Conservation (phyloP, 2,329 filamentous ascomycete genomes). For the Grosmannia huntii region DNA sequence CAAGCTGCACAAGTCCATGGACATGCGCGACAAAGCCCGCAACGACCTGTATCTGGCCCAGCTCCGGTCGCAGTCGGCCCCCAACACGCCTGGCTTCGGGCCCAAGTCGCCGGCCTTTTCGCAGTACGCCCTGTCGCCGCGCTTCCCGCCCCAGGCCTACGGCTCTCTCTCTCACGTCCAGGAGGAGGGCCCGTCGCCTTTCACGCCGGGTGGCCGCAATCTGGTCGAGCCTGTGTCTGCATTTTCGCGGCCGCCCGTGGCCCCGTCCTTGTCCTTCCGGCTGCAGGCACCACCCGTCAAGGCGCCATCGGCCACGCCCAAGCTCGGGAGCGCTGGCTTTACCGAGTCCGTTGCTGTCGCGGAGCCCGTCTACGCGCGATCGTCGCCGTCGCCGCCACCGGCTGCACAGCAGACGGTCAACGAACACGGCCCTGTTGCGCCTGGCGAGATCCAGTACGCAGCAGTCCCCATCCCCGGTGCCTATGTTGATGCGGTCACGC, state of each 20-base stretch:
- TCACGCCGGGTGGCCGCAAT: constrained; percentile 38
- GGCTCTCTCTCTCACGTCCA: constrained; percentile 26
- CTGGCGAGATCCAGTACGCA: constrained; percentile 74
- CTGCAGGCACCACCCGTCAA: constrained; percentile 75
- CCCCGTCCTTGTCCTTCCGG: constrained; percentile 48
- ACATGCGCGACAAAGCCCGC: constrained; percentile 82
- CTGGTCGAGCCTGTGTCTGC: constrained; percentile 51
- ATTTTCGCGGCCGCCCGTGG: constrained; percentile 33
- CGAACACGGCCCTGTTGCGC: constrained; percentile 55
- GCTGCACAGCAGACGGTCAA: constrained; percentile 33
- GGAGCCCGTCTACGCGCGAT: constrained; percentile 9
- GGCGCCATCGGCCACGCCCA: constrained; percentile 66
- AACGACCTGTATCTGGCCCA: constrained; percentile 90
- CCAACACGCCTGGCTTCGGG: constrained; percentile 84
- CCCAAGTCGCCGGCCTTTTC: constrained; percentile 50
- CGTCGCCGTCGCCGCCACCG: constrained; percentile 9
- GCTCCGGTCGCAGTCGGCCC: constrained; percentile 72
- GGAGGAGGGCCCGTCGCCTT: constrained; percentile 26
- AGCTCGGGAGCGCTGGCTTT: constrained; percentile 50
- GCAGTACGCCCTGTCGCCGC: constrained; percentile 44
- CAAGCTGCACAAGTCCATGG: constrained; percentile 92
- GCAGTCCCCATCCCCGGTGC: constrained; percentile 80
- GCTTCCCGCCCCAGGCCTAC: constrained; percentile 46
- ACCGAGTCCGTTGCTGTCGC: constrained; percentile 10
- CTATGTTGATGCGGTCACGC: constrained; percentile 48